A percentile compares a stretch with the other conserved stretches of the same genome.
Evolutionary conservation across 2,329 filamentous ascomycete species (phyloP).

Genomic region (Plenodomus biglobosus): DNA sequence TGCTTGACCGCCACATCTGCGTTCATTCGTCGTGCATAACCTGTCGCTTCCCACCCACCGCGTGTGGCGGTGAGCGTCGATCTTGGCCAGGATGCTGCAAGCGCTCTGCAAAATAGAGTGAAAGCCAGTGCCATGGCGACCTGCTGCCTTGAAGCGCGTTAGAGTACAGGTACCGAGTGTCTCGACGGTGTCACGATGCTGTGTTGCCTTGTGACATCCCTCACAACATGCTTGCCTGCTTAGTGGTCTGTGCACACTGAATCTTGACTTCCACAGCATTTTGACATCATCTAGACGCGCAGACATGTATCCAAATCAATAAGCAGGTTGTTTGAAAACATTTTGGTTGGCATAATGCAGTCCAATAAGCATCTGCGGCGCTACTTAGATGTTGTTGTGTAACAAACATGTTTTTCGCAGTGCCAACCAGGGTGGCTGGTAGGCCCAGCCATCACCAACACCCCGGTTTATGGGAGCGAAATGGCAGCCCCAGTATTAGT

Average conservation of each 20-base stretch:
- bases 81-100: background rate
- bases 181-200: constrained; percentile 7
- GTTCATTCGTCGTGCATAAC: background rate
- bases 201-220: constrained; percentile 3
- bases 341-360: constrained; percentile 17
- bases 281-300: constrained; percentile 4
- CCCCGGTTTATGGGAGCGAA: constrained; percentile 17
- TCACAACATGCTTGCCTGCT: background rate
- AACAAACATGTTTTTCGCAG: constrained; percentile 27
- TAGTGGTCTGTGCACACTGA: constrained; percentile 10
- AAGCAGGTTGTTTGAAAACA: constrained; percentile 14
- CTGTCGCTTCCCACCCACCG: background rate
- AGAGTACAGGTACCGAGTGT: constrained; percentile 6
- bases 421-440: constrained; percentile 13
- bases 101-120: background rate
- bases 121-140: background rate
- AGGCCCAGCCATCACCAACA: constrained; percentile 14
- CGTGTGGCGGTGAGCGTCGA: constrained; percentile 4
- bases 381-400: constrained; percentile 21
- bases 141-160: background rate
- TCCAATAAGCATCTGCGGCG: constrained; percentile 13
- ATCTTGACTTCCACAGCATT: constrained; percentile 1
- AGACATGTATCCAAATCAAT: constrained; percentile 13
- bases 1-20: background rate
- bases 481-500: constrained; percentile 8